Evolutionary conservation across 495 filamentous ascomycete species (phyloP).

Genomic region (Parathielavia appendiculata): DNA sequence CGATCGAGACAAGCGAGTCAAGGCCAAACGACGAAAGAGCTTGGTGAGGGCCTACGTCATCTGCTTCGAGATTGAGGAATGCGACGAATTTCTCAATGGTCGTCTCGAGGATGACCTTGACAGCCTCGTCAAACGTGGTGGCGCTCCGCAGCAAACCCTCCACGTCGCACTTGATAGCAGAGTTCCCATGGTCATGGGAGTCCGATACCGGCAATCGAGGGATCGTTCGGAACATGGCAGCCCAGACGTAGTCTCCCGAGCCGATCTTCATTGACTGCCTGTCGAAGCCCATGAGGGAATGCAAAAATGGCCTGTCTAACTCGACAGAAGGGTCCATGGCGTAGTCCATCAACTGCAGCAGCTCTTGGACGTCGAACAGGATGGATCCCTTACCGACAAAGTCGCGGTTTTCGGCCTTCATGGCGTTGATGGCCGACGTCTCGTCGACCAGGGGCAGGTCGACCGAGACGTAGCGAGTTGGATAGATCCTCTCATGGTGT

Average conservation of each 20-base stretch:
- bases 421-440: background rate
- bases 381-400: background rate
- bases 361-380: background rate
- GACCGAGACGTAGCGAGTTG: background rate
- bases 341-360: background rate
- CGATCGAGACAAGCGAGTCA: conserved; percentile 1
- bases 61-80: background rate
- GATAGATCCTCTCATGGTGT: background rate
- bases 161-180: background rate
- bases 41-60: background rate
- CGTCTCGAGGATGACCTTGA: background rate
- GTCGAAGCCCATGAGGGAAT: background rate
- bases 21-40: background rate
- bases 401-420: background rate
- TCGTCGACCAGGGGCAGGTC: background rate
- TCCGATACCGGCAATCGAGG: background rate
- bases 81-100: background rate
- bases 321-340: background rate
- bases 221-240: background rate
- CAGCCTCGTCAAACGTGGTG: background rate
- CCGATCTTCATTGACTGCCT: background rate
- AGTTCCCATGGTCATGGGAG: background rate
- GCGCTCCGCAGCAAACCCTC: background rate
- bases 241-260: background rate
- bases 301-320: background rate